Evolutionary conservation across 2,329 filamentous ascomycete species (phyloP), one percentile per base, ranked within the genome.

Genomic region (Neonectria coccinea): DNA sequence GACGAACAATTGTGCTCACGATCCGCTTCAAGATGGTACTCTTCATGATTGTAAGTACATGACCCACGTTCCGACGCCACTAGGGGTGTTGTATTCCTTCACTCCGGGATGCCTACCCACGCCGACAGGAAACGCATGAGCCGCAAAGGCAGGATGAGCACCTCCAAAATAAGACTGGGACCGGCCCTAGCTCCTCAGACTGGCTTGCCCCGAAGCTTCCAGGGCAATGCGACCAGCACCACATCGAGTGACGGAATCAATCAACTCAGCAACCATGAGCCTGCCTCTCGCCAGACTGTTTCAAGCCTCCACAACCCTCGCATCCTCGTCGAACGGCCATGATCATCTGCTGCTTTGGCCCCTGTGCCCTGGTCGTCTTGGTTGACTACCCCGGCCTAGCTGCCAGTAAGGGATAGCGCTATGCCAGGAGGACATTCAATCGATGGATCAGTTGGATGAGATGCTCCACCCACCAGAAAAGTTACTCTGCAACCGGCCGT

Each of bases 401-500:
- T 66, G 54, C 56, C 60, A 55, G 50, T 51, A 47, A 56, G 66
- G 48, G 59, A 70, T 33, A 53, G 52, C 70, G 60, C 71, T 73
- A 73, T 70, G 56, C 39, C 53, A 70, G 54, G 25, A 53, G 68
- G 69, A 50, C 18, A 59, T 57, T 14, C 57, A 66, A 59, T 67
- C 52, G 62, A 68, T 66, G 64, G 47, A 58, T 53, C 41, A 61
- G 50, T 70, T 64, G 67, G 61, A 72, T 64, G 52, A 61, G 45
- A 42, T 59, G 65, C 64, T 65, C 71, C 71, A 72, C 69, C 50
- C 53, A 54, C 53, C 53, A 65, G 53, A 60, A 67, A 66, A 73
- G 64, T 56, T 69, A 59, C 57, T 69, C 71, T 74, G 68, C 67
- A 72, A 70, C 62, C 67, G 64, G 62, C 48, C 27, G 45, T 31